Conservation (phyloP, 1,284 basidiomycete species). For the Boletus semigastroideus region DNA sequence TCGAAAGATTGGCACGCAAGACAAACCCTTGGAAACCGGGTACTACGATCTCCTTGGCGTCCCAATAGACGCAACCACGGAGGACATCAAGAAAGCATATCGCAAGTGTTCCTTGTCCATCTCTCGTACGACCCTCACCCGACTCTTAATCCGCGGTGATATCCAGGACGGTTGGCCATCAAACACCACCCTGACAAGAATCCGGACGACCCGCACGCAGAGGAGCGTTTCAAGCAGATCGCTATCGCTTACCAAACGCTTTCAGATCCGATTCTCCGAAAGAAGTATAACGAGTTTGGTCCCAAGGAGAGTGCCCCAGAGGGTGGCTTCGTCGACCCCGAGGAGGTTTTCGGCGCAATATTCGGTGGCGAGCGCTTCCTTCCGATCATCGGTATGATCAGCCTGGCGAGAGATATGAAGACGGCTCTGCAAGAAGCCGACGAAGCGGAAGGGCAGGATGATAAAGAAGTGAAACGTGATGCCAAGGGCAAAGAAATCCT, state of each 20-base stretch:
- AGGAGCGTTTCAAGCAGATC: conserved; percentile 88
- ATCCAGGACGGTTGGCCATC: conserved; percentile 83
- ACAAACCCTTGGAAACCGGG: conserved; percentile 83
- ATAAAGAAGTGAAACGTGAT: conserved; percentile 46
- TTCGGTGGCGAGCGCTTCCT: conserved; percentile 87
- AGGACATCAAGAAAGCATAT: conserved; percentile 96
- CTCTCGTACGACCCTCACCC: not conserved
- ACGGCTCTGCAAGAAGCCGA: conserved; percentile 93
- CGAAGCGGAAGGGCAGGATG: conserved; percentile 62
- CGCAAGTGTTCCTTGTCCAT: conserved; percentile 42
- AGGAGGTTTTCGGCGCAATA: conserved; percentile 91
- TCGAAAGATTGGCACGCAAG: conserved; percentile 82
- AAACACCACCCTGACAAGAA: conserved; percentile 94
- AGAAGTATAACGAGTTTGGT: conserved; percentile 94
- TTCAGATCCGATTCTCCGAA: conserved; percentile 80
- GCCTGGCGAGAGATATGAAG: conserved; percentile 95
- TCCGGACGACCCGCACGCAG: conserved; percentile 87
- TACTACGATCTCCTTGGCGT: conserved; percentile 88
- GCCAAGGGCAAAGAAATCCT: conserved; percentile 71
- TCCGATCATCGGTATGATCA: conserved; percentile 82
- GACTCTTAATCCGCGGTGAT: conserved; percentile 1
- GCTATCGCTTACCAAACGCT: conserved; percentile 89
- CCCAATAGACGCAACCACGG: conserved; percentile 69
- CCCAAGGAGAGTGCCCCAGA: conserved; percentile 78
- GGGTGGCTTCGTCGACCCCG: conserved; percentile 67